Percentiles rank a stretch among this genome's conserved stretches.
Evolutionary conservation across 2,329 filamentous ascomycete species (phyloP).

Genomic region (Grosmannia huntii): DNA sequence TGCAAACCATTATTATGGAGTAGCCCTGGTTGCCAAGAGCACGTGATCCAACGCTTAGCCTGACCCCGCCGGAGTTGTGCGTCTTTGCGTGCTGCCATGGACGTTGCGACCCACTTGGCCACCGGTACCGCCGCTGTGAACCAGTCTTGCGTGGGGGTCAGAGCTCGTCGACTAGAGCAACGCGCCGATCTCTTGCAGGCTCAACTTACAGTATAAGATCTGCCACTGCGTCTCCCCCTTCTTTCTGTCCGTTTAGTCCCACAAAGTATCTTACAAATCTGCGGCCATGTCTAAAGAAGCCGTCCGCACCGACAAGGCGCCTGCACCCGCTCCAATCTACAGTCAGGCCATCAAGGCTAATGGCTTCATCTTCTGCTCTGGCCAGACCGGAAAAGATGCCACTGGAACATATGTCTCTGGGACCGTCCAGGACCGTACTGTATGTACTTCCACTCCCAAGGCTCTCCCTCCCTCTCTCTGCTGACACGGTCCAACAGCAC

Average conservation of each 20-base stretch:
- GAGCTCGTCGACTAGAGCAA: not conserved
- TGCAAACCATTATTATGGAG: too few relatives aligned
- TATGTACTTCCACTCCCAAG: conserved; percentile 12
- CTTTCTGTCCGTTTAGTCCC: not conserved
- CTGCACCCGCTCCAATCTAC: conserved; percentile 28
- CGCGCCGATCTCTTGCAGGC: too few relatives aligned
- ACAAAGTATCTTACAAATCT: not conserved
- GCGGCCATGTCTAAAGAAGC: conserved; percentile 17
- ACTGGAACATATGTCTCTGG: conserved; percentile 43
- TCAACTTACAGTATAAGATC: too few relatives aligned
- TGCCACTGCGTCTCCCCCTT: not conserved
- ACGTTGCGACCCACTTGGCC: not conserved
- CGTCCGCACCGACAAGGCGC: conserved; percentile 27
- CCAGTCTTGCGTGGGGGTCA: not conserved
- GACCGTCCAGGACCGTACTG: conserved; percentile 52
- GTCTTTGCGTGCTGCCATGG: not conserved
- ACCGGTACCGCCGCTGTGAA: not conserved
- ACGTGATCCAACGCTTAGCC: too few relatives aligned
- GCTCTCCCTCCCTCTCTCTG: not conserved
- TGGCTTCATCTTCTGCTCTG: conserved; percentile 57
- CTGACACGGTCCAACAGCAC: conserved; percentile 20
- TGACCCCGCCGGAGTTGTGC: not conserved
- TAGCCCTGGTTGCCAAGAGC: too few relatives aligned
- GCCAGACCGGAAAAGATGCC: conserved; percentile 55
- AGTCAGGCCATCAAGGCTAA: conserved; percentile 52